Conservation (phyloP, 495 filamentous ascomycete genomes). For the Rostrohypoxylon terebratum region DNA sequence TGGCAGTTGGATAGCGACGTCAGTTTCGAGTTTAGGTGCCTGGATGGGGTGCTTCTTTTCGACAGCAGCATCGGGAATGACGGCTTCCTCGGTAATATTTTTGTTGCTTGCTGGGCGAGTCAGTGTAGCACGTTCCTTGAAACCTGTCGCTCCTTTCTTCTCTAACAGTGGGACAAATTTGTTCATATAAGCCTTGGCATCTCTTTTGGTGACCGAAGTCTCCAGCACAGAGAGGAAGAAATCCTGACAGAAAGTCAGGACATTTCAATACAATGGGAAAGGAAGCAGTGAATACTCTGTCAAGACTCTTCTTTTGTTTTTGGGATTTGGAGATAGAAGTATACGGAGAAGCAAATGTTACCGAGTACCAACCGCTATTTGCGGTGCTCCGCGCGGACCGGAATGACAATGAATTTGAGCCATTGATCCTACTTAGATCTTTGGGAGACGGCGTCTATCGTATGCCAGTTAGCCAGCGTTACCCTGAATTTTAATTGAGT, state of each 20-base stretch:
- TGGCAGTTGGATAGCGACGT: slow-evolving; percentile 56
- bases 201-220: slow-evolving; percentile 87
- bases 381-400: slow-evolving; percentile 40
- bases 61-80: slow-evolving; percentile 7
- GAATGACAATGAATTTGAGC: slow-evolving; percentile 33
- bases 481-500: not conserved
- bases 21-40: slow-evolving; percentile 66
- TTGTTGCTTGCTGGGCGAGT: slow-evolving; percentile 21
- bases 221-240: slow-evolving; percentile 84
- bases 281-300: slow-evolving; percentile 49
- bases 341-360: slow-evolving; percentile 46
- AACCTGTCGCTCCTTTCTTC: slow-evolving; percentile 53
- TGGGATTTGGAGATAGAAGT: slow-evolving; percentile 55
- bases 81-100: slow-evolving; percentile 8
- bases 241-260: slow-evolving; percentile 65
- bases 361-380: slow-evolving; percentile 43
- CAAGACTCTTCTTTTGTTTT: slow-evolving; percentile 57
- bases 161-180: slow-evolving; percentile 71
- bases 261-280: not conserved
- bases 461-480: slow-evolving; percentile 6
- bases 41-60: slow-evolving; percentile 33
- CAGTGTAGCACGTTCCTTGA: slow-evolving; percentile 53
- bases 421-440: slow-evolving; percentile 39
- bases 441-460: slow-evolving; percentile 44
- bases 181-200: slow-evolving; percentile 87